Evolutionary conservation across 768 basidiomycete species (phyloP).

Genomic region (Lentinula boryana): DNA sequence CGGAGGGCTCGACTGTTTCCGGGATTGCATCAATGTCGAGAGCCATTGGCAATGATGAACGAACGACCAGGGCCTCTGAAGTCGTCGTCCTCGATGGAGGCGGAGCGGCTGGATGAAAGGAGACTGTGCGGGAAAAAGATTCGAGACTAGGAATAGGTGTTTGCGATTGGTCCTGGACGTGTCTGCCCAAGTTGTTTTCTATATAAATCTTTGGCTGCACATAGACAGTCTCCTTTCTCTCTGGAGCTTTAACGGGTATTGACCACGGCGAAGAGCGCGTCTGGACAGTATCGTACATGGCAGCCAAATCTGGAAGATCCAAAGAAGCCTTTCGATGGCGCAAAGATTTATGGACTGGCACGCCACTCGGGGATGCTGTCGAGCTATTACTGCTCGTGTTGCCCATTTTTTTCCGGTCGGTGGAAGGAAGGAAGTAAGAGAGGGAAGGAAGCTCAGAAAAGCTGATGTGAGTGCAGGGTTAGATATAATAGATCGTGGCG

Average conservation of each 20-base stretch:
- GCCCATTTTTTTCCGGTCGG: background rate
- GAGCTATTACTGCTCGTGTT: background rate
- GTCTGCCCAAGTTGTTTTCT: slow-evolving; percentile 1
- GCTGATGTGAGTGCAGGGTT: background rate
- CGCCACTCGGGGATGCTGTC: background rate
- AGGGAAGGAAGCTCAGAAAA: background rate
- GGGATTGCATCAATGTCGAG: background rate
- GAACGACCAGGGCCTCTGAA: background rate
- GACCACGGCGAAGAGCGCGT: background rate
- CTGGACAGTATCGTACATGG: background rate
- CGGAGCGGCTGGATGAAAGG: background rate
- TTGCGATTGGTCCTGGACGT: background rate
- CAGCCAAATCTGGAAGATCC: slow-evolving; percentile 5
- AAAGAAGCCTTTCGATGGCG: background rate
- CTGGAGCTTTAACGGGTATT: background rate
- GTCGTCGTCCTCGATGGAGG: background rate
- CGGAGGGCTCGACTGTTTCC: background rate
- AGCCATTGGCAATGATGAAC: slow-evolving; percentile 2
- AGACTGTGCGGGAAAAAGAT: background rate
- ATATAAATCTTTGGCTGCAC: background rate
- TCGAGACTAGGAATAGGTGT: background rate
- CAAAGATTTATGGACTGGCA: slow-evolving; percentile 2
- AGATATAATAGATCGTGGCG: background rate
- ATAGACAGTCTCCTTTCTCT: background rate
- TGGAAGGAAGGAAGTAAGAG: background rate